phyloP scores from a whole-genome alignment of 192 early-diverging fungal genomes.

The Phycomyces blakesleeanus region DNA sequence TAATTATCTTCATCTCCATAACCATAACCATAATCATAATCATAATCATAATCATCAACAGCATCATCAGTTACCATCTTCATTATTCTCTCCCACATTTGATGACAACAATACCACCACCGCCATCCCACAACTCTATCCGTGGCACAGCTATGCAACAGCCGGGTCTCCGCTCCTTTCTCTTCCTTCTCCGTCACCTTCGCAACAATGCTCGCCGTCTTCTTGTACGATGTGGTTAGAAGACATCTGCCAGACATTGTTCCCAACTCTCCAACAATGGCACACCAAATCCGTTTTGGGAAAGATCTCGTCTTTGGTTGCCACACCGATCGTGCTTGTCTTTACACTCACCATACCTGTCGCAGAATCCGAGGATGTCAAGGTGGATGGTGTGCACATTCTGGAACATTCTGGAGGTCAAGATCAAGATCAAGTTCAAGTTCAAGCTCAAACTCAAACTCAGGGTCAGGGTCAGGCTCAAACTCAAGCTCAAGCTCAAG shows the following conservation, averaged over 20 bases:
- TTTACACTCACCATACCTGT: slow-evolving; percentile 61
- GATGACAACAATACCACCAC: not conserved
- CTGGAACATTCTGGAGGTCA: too few species aligned
- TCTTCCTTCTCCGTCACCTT: not conserved
- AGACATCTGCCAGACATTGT: slow-evolving; percentile 36
- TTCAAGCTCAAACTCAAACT: too few species aligned
- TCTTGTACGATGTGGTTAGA: slow-evolving; percentile 7
- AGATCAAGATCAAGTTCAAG: too few species aligned
- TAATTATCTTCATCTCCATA: too few species aligned
- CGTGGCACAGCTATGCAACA: not conserved
- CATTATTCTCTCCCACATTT: not conserved
- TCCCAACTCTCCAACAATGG: slow-evolving; percentile 58
- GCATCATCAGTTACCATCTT: too few species aligned
- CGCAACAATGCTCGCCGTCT: not conserved
- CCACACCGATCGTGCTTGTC: slow-evolving; percentile 48
- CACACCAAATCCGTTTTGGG: slow-evolving; percentile 38
- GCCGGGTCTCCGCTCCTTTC: not conserved
- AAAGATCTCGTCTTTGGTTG: slow-evolving; percentile 43
- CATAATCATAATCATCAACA: too few species aligned
- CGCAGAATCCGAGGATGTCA: slow-evolving; percentile 44
- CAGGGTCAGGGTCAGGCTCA: too few species aligned
- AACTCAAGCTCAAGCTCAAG: too few species aligned
- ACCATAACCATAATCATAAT: too few species aligned
- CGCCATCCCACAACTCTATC: not conserved
- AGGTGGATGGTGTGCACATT: slow-evolving; percentile 25